Evolutionary conservation across 352 stramenopile genomes (phyloP), one percentile per base, ranked within the genome.

Genomic region (Phytophthora colocasiae): DNA sequence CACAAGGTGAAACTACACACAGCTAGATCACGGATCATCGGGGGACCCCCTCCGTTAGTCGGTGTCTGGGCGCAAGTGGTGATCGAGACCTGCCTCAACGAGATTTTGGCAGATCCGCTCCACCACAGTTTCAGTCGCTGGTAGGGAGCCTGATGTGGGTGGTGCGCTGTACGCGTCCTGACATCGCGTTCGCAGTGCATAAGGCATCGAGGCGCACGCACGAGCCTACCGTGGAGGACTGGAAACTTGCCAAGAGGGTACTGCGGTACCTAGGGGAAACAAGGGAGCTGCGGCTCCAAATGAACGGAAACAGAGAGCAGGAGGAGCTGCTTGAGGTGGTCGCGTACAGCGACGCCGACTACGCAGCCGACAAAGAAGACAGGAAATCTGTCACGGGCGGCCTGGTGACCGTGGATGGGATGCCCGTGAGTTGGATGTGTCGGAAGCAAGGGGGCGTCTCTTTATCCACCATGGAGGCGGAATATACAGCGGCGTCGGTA

Each of bases 71-170:
- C n/a, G n/a, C n/a, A n/a, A n/a, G n/a, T n/a, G n/a, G n/a, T n/a
- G n/a, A n/a, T n/a, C n/a, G n/a, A n/a, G n/a, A n/a, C n/a, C n/a
- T n/a, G n/a, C n/a, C n/a, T n/a, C n/a, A n/a, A n/a, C n/a, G n/a
- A n/a, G n/a, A n/a, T n/a, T n/a, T n/a, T n/a, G n/a, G n/a, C n/a
- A n/a, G n/a, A n/a, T n/a, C n/a, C n/a, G n/a, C n/a, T n/a, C n/a
- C n/a, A n/a, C n/a, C n/a, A n/a, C n/a, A 19, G 14, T 77, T 79
- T 31, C 73, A 78, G 63, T 79, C 69, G 3, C 32, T 84, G 0
- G 58, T 76, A 2, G 48, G 48, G 0, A 78, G 48, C 2, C 52
- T 80, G 12, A 38, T 77, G 0, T 83, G 75, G 71, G 46, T 77
- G 3, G 27, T 71, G 5, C 11, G 71, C 1, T 19, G 19, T 19